These are phyloP conservation scores for Suillus ampliporus DNA, from an alignment of 768 basidiomycete species.

Conservation along the genomic window DNA sequence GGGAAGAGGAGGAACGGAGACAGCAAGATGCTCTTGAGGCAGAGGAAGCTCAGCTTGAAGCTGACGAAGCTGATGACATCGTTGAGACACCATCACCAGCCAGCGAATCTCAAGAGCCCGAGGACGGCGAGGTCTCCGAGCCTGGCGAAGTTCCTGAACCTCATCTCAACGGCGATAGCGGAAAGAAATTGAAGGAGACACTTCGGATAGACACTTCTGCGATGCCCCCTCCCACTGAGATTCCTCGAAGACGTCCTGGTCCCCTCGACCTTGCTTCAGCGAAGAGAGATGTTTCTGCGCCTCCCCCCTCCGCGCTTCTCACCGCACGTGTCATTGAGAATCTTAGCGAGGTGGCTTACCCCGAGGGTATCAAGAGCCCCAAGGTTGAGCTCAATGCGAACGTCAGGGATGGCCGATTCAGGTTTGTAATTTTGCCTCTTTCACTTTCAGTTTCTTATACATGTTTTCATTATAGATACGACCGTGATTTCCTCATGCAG, in stretches of 20 bases:
- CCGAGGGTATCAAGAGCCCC: slow-evolving; percentile 83
- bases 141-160: slow-evolving; percentile 34
- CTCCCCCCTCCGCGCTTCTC: slow-evolving; percentile 64
- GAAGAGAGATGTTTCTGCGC: slow-evolving; percentile 42
- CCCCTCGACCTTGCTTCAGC: slow-evolving; percentile 71
- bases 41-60: slow-evolving; percentile 40
- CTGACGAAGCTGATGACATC: slow-evolving; percentile 32
- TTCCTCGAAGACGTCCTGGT: slow-evolving; percentile 61
- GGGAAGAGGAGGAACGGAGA: slow-evolving; percentile 38
- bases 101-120: slow-evolving; percentile 54
- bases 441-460: not conserved
- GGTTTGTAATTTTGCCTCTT: slow-evolving; percentile 46
- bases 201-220: slow-evolving; percentile 71
- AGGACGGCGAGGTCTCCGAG: slow-evolving; percentile 44
- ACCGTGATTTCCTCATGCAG: slow-evolving; percentile 96
- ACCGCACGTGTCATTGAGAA: slow-evolving; percentile 89
- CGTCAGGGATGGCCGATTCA: slow-evolving; percentile 88
- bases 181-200: slow-evolving; percentile 54
- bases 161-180: slow-evolving; percentile 41
- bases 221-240: slow-evolving; percentile 46
- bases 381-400: slow-evolving; percentile 83
- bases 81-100: slow-evolving; percentile 38
- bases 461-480: slow-evolving; percentile 67
- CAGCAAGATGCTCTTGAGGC: slow-evolving; percentile 37
- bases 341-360: slow-evolving; percentile 77